phyloP scores from a whole-genome alignment of 176 grass and related monocot species.

The Chrysopogon serrulatus region DNA sequence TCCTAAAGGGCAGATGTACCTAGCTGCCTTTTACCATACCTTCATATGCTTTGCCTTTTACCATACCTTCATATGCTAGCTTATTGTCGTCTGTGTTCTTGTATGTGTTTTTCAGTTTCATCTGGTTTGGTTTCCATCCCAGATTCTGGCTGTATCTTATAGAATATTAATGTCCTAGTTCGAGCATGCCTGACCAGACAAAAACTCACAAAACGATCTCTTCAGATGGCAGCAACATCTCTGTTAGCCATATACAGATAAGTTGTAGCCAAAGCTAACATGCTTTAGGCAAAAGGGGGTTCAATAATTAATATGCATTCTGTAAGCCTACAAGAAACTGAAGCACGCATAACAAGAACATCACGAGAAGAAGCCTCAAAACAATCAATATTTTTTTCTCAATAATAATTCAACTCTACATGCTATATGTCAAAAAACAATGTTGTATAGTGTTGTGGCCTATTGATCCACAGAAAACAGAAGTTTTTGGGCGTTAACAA shows the following conservation, averaged over 20 bases:
- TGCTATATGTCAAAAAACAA: constrained; percentile 28
- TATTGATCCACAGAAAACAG: constrained; percentile 80
- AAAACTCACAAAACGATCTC: background rate
- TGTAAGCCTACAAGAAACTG: background rate
- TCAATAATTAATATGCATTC: background rate
- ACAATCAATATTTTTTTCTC: constrained; percentile 14
- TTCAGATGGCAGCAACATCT: background rate
- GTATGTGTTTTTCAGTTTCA: too few species aligned
- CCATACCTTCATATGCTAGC: too few species aligned
- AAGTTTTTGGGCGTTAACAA: constrained; percentile 76
- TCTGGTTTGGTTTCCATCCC: too few species aligned
- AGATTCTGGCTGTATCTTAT: background rate
- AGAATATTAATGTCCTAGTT: background rate
- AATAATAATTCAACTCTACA: constrained; percentile 18
- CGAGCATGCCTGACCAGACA: background rate
- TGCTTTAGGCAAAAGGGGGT: too few species aligned
- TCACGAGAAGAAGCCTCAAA: background rate
- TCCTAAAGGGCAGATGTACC: too few species aligned
- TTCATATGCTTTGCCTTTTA: too few species aligned
- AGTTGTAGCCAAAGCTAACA: too few species aligned
- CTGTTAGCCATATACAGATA: too few species aligned
- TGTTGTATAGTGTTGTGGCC: constrained; percentile 1
- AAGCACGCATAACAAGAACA: too few species aligned
- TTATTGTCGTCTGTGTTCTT: too few species aligned
- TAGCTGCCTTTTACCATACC: too few species aligned